Percentiles rank a stretch among this genome's conserved stretches.
phyloP scores from a whole-genome alignment of 1,284 basidiomycete genomes.

The Phlebopus sp. region DNA sequence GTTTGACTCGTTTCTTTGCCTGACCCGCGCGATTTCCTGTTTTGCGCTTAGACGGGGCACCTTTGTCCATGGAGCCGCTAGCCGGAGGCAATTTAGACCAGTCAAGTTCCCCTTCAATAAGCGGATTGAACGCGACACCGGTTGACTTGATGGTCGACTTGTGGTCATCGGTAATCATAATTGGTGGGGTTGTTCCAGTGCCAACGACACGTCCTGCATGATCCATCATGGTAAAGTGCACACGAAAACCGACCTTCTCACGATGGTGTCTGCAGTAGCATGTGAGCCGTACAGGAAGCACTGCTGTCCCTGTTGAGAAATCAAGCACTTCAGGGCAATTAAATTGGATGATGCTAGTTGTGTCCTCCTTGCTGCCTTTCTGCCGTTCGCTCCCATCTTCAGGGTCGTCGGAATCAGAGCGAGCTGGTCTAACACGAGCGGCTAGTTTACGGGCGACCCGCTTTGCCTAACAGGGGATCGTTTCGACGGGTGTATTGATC shows the following conservation, averaged over 20 bases:
- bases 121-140: conserved; percentile 17
- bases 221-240: conserved; percentile 89
- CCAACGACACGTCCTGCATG: conserved; percentile 80
- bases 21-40: conserved; percentile 33
- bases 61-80: conserved; percentile 28
- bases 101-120: conserved; percentile 38
- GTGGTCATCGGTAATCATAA: conserved; percentile 99
- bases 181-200: conserved; percentile 81
- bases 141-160: conserved; percentile 64
- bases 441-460: conserved; percentile 85
- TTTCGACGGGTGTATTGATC: conserved; percentile 13
- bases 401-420: conserved; percentile 71
- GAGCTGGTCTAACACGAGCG: conserved; percentile 70
- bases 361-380: conserved; percentile 60
- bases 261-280: conserved; percentile 99
- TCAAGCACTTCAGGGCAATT: conserved; percentile 93
- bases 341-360: conserved; percentile 89
- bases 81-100: conserved; percentile 39
- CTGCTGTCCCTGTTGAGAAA: conserved; percentile 84
- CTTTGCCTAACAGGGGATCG: conserved; percentile 56
- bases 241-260: conserved; percentile 94
- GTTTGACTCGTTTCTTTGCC: conserved; percentile 50
- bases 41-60: conserved; percentile 43
- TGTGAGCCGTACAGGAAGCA: conserved; percentile 92
- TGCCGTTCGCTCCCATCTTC: conserved; percentile 48